Percentiles rank a stretch among this genome's conserved stretches.
Evolutionary conservation across 768 basidiomycete species (phyloP).

Genomic region (Xerocomellus chrysenteron): DNA sequence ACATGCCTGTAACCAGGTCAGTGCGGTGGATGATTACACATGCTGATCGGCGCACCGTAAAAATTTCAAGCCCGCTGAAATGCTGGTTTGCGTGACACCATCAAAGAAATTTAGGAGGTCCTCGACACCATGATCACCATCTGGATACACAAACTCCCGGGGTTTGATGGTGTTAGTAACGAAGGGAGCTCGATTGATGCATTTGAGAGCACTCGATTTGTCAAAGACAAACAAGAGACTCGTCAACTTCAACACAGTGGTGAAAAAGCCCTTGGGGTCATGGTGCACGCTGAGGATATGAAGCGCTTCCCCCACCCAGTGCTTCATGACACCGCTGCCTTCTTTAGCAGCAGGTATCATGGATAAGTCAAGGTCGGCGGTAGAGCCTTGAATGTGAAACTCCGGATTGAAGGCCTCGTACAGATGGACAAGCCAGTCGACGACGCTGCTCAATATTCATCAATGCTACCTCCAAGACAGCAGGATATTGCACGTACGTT

Average conservation of each 20-base stretch:
- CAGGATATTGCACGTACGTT: slow-evolving; percentile 2
- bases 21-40: neutral
- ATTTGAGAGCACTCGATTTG: slow-evolving; percentile 27
- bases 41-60: slow-evolving; percentile 34
- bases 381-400: slow-evolving; percentile 45
- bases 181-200: slow-evolving; percentile 36
- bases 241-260: slow-evolving; percentile 37
- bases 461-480: neutral
- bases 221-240: slow-evolving; percentile 42
- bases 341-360: slow-evolving; percentile 41
- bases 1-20: slow-evolving; percentile 41
- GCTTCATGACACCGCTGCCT: slow-evolving; percentile 37
- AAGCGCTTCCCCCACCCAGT: slow-evolving; percentile 46
- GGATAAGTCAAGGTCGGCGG: slow-evolving; percentile 32
- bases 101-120: slow-evolving; percentile 33
- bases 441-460: neutral
- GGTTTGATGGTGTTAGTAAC: neutral
- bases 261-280: slow-evolving; percentile 35
- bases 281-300: slow-evolving; percentile 28
- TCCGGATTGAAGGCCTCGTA: slow-evolving; percentile 53
- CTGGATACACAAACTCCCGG: slow-evolving; percentile 8
- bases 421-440: slow-evolving; percentile 44
- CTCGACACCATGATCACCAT: slow-evolving; percentile 27
- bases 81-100: slow-evolving; percentile 20
- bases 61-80: slow-evolving; percentile 38